A percentile compares a stretch with the other conserved stretches of the same genome.
Conservation (phyloP, 805 yeast genomes). For the Yamadazyma tumulicola region DNA sequence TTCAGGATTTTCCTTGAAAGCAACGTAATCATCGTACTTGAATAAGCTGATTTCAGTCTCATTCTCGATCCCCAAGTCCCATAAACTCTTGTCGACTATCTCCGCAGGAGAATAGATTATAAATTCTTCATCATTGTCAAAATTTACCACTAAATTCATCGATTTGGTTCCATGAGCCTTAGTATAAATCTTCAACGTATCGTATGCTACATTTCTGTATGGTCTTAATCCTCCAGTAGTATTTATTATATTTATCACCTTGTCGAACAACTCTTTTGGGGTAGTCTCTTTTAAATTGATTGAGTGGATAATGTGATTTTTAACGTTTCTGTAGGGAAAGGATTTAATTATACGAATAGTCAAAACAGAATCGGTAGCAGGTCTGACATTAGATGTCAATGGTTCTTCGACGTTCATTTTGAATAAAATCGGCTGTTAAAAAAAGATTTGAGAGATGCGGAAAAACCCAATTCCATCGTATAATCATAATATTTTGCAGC, state of each 20-base stretch:
- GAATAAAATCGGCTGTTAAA: not conserved
- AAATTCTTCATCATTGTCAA: constrained; percentile 79
- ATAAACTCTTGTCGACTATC: constrained; percentile 20
- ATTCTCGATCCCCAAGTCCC: constrained; percentile 54
- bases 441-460: not conserved
- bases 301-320: constrained; percentile 64
- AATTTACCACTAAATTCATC: constrained; percentile 84
- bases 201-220: constrained; percentile 69
- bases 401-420: constrained; percentile 70
- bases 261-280: constrained; percentile 58
- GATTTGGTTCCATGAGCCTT: constrained; percentile 95
- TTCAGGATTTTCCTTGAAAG: constrained; percentile 76
- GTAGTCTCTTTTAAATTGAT: constrained; percentile 70
- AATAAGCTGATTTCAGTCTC: constrained; percentile 91
- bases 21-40: constrained; percentile 61
- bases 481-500: constrained; percentile 8
- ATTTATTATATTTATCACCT: constrained; percentile 41
- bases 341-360: constrained; percentile 88
- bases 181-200: constrained; percentile 81
- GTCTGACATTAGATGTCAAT: constrained; percentile 73
- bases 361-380: constrained; percentile 67
- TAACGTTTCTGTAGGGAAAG: constrained; percentile 85
- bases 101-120: constrained; percentile 30
- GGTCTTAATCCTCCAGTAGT: constrained; percentile 75
- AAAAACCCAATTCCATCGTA: constrained; percentile 6